Percentiles rank a stretch among this genome's conserved stretches.
Conservation (phyloP, 2,329 filamentous ascomycete genomes). For the Diaporthe eres region DNA sequence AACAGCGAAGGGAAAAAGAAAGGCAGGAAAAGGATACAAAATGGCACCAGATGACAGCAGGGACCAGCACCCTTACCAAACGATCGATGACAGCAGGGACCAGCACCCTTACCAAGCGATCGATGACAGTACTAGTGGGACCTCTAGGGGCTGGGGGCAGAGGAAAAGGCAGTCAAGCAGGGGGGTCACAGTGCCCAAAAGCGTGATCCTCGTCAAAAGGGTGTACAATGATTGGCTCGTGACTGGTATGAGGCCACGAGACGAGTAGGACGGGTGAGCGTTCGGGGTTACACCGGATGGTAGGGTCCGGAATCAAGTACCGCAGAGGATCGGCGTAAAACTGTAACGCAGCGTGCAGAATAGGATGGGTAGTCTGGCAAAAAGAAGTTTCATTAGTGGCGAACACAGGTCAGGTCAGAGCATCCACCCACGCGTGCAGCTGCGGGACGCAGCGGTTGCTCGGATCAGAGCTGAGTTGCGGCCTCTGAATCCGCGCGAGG, state of each 20-base stretch:
- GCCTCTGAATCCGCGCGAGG: no score
- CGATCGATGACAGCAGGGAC: no score
- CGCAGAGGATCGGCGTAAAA: conserved; percentile 24
- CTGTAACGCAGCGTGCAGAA: conserved; percentile 22
- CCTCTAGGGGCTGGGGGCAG: conserved; percentile 3
- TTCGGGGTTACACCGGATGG: conserved; percentile 37
- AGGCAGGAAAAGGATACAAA: conserved; percentile 33
- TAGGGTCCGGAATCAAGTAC: conserved; percentile 35
- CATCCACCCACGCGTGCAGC: no score
- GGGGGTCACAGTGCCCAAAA: conserved; percentile 35
- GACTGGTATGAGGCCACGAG: conserved; percentile 40
- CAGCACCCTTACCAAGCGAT: no score
- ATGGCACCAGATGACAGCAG: conserved; percentile 27
- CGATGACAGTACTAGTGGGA: conserved; percentile 27
- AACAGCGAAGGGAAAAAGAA: conserved; percentile 15
- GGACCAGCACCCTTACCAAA: no score
- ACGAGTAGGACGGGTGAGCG: conserved; percentile 39
- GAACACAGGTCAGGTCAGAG: no score
- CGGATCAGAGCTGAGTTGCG: no score
- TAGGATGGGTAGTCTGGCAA: not conserved
- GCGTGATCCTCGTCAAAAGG: conserved; percentile 34
- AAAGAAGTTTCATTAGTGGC: no score
- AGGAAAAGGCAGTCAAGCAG: conserved; percentile 4
- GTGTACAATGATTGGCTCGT: conserved; percentile 43
- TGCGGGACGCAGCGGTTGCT: no score